These are phyloP conservation scores for Pyricularia grisea DNA, from an alignment of 2,329 filamentous ascomycete species.

Conservation along the genomic window DNA sequence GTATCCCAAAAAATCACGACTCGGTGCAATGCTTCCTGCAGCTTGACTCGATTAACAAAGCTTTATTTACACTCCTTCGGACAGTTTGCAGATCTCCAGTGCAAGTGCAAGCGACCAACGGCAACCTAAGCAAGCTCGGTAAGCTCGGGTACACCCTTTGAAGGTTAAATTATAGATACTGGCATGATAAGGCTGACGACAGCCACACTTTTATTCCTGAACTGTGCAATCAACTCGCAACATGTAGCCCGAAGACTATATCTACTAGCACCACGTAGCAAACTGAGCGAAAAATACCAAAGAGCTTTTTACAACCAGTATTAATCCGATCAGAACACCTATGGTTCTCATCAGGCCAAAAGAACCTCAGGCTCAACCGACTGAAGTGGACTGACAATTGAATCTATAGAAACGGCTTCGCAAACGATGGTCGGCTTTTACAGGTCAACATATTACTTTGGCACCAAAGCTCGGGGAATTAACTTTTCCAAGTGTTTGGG, in stretches of 20 bases:
- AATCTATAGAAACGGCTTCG: not conserved
- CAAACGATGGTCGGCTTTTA: too few relatives aligned
- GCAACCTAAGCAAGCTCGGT: too few relatives aligned
- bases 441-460: not conserved
- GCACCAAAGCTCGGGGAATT: not conserved
- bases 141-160: not conserved
- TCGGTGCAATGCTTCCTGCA: too few relatives aligned
- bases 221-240: not conserved
- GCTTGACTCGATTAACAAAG: too few relatives aligned
- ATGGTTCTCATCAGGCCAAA: not conserved
- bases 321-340: not conserved
- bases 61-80: not conserved
- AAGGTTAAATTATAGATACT: not conserved
- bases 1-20: too few relatives aligned
- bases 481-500: not conserved
- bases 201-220: not conserved
- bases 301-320: not conserved
- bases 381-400: not conserved
- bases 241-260: not conserved
- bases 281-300: not conserved
- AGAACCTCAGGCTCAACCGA: not conserved
- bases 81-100: not conserved
- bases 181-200: not conserved
- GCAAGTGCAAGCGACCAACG: not conserved
- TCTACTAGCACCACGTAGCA: too few relatives aligned